Evolutionary conservation across 257 asterid genomes (phyloP), one percentile per base, ranked within the genome.

Genomic region (Przewalskia tangutica): DNA sequence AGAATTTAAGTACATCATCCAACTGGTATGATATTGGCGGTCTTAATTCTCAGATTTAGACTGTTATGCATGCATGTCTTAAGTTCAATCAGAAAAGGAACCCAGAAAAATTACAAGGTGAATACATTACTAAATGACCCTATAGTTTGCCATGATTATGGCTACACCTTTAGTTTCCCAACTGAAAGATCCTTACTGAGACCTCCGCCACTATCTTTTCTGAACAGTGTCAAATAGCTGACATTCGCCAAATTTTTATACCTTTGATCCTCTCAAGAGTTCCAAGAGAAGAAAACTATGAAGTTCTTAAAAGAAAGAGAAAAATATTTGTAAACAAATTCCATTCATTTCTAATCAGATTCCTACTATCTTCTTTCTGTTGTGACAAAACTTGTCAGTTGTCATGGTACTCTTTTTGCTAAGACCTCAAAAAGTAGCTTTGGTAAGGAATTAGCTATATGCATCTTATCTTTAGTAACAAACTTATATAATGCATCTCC

Each of bases 181-280:
- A 48, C 44, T 8, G 11, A 23, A 48, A 50, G 14, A 73, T 73
- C 46, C 27, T 27, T 75, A 73, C 6, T 17, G 7, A 13, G 23
- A 23, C 42, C 79, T 73, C 23, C 12, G 23, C 40, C 3, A 23
- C 44, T 23, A 27, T 23, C 20, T 48, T 48, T 73, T 73, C 23
- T 23, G 44, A 71, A 13, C 60, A 48, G 79, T 27, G 32, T 97
- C 95, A 88, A 95, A 3, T 2, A 3, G 42, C 42, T 38, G 42
- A 73, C 4, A 73, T 18, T 68, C 4, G 13, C 51, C 27, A 66
- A 66, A 66, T 38, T 16, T 34, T 46, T 66, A 14, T 66, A 38
- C 46, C 11, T 66, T 42, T 14, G 17, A 18, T 60, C 36, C 38
- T 60, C 7, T 60, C 38, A 8, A 60, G 67, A 18, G 13, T n/a